Conservation (phyloP, 2,329 filamentous ascomycete species). For the Juglanconis juglandina region DNA sequence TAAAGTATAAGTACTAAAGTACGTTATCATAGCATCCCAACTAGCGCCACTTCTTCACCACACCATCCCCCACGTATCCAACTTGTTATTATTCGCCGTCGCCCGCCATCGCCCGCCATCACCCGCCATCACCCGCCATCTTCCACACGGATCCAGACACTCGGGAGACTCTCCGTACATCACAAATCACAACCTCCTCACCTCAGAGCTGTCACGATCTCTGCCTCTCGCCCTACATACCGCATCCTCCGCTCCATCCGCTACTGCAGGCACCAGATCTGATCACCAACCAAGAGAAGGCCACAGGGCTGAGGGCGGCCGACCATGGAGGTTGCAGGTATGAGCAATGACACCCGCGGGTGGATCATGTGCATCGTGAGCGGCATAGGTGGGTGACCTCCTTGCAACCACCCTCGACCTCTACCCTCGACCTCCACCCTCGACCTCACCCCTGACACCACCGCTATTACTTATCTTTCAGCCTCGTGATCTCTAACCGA, state of each 20-base stretch:
- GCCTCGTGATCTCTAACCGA: background rate
- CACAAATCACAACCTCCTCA: background rate
- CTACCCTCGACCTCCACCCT: background rate
- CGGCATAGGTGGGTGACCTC: constrained; percentile 56
- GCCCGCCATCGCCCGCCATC: background rate
- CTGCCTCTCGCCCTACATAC: background rate
- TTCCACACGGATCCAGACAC: background rate
- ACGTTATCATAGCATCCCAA: no score
- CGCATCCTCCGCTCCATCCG: background rate
- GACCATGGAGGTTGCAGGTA: constrained; percentile 37
- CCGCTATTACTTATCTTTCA: background rate
- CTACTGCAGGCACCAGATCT: constrained; percentile 17
- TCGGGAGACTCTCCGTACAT: background rate
- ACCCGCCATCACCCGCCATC: background rate
- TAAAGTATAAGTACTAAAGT: no score
- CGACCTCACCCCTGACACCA: background rate
- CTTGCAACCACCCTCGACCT: background rate
- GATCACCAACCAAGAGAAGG: constrained; percentile 7
- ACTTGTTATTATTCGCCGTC: background rate
- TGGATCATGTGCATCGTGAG: constrained; percentile 93
- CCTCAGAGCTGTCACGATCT: background rate
- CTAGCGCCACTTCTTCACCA: background rate
- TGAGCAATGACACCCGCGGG: constrained; percentile 81
- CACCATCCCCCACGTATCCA: background rate
- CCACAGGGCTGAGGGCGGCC: constrained; percentile 17